These are phyloP conservation scores for Pseudonitzschia multistriata DNA, from an alignment of 108 stramenopile species.

Conservation along the genomic window DNA sequence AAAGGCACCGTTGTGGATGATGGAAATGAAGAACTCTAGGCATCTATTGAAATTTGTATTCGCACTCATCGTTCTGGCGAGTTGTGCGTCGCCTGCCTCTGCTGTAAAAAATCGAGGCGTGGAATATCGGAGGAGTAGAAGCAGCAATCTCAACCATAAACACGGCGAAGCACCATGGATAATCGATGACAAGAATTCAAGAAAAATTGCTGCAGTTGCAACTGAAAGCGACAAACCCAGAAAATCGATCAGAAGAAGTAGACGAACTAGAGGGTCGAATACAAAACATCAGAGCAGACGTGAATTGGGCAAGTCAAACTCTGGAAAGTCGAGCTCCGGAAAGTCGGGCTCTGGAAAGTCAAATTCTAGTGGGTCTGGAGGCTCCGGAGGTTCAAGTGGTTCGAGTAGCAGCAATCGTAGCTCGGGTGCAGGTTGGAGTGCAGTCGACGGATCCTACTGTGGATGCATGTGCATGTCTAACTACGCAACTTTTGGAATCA, in stretches of 20 bases:
- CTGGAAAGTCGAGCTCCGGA: not conserved
- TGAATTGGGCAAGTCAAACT: conserved; percentile 7
- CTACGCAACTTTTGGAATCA: not conserved
- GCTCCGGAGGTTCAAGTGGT: conserved; percentile 6
- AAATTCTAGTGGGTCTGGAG: not conserved
- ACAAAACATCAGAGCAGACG: not conserved
- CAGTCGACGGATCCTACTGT: conserved; percentile 8
- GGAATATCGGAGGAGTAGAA: not conserved
- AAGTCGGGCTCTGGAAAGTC: not conserved
- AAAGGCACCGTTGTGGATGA: not conserved
- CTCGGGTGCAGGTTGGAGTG: not conserved
- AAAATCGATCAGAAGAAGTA: not conserved
- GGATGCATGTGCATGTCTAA: conserved; percentile 1
- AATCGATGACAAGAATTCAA: not conserved
- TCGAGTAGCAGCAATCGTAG: not conserved
- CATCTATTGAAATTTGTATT: not conserved
- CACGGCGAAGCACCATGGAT: not conserved
- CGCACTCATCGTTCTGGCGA: not conserved
- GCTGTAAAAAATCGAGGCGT: not conserved
- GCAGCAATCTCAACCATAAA: not conserved
- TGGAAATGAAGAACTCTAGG: not conserved
- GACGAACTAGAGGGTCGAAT: conserved; percentile 5
- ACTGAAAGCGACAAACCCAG: not conserved
- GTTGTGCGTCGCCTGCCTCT: not conserved
- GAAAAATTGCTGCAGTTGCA: not conserved